Base-by-base conservation (phyloP, 305 asterid species). In the Petunia hybrid region DNA sequence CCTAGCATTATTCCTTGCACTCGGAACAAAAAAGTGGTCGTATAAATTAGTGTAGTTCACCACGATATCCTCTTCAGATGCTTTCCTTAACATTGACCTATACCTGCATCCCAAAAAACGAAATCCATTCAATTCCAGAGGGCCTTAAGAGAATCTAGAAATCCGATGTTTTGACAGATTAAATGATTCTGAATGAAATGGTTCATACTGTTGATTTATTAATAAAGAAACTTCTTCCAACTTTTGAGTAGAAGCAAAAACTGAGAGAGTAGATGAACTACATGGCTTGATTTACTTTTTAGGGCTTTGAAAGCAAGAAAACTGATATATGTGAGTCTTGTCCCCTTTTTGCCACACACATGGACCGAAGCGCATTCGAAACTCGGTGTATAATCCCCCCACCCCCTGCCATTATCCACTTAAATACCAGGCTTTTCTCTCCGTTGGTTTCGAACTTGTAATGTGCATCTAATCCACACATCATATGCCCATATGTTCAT, bases 11-110 rank as follows among this genome's bases (percentile, higher is more conserved):
- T 85, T 79, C 61, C 89, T 84, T 83, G 81, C 91, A 80, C 83
- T 87, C 4, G 89, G 90, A 77, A 83, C 87, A 80, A 92, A 92
- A 89, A 91, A 92, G 81, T 84, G 60, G 55, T 92, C 91, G 51
- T 91, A 87, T 42, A 92, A 85, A 80, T 89, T 94, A 61, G 95
- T 86, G 78, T 70, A 77, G 65, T 84, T 88, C 80, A 84, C 87
- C 83, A 92, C 96, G 79, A 94, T 85, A 74, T 84, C 86, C 56
- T 90, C 98, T 68, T 90, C 85, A 74, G 82, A 66, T 12, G 92
- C 97, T 87, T 88, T 94, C 78, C 43, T 85, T 66, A 93, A 89
- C 91, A 91, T 86, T 83, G 87, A 85, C 87, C 89, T 89, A 88
- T 92, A 93, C 97, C 97, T 93, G 87, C 76, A 79, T 12, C 64